Evolutionary conservation across 2,329 filamentous ascomycete genomes (phyloP).

Genomic region (Graphium sp.): DNA sequence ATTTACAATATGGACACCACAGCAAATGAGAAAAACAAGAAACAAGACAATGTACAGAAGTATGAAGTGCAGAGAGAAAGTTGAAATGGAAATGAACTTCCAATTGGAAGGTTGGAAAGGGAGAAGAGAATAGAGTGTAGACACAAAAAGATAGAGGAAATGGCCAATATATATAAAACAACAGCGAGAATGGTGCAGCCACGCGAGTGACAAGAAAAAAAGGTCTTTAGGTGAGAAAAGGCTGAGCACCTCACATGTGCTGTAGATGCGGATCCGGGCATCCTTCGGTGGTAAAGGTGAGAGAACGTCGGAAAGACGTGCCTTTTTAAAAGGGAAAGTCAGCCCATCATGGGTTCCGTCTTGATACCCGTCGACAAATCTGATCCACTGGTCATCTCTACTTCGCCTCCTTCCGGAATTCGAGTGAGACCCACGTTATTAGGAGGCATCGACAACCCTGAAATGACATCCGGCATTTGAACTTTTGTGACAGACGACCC

Average conservation of each 20-base stretch:
- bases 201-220: not conserved
- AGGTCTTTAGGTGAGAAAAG: not conserved
- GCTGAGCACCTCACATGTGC: conserved; percentile 1
- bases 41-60: no score
- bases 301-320: not conserved
- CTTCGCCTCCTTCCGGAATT: conserved; percentile 4
- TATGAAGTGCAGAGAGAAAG: no score
- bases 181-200: not conserved
- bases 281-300: not conserved
- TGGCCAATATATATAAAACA: conserved; percentile 1
- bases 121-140: conserved; percentile 2
- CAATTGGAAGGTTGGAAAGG: conserved; percentile 5
- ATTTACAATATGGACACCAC: conserved; percentile 5
- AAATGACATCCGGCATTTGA: not conserved
- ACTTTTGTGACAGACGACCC: not conserved
- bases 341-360: conserved; percentile 3
- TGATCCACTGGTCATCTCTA: conserved; percentile 4
- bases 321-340: not conserved
- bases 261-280: conserved; percentile 2
- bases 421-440: conserved; percentile 3
- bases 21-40: no score
- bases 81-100: no score
- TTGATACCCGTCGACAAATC: not conserved
- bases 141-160: conserved; percentile 1
- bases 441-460: conserved; percentile 1